Base-by-base conservation (phyloP, 345 rosid species). In the Eucalyptus urophylla region DNA sequence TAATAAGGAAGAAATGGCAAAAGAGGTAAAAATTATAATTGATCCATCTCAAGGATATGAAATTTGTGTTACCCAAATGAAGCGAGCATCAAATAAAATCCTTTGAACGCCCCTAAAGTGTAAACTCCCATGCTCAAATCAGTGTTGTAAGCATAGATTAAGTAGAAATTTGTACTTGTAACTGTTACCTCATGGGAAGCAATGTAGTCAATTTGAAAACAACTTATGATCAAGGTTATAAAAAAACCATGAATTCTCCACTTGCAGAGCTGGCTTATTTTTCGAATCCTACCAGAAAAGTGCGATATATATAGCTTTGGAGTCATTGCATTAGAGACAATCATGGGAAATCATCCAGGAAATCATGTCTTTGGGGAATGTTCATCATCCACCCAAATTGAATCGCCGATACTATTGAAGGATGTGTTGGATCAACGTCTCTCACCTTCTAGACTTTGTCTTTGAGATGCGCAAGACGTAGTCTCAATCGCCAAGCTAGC, bases 51-150 rank as follows among this genome's bases (percentile, higher is more conserved):
- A 16, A 33, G 80, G 2, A 31, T 72, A 33, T 69, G 37, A 17
- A 17, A 6, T 33, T 33, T 6, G 4, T 1, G 2, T 33, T 5
- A 72, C 81, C 25, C 33, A 72, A 5, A 5, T 17, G 81, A 72
- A 4, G 7, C 81, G 5, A 67, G 22, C 80, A 9, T 31, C 65
- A 25, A 58, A 58, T 14, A 56, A 56, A 56, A 56, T 58, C n/a
- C 17, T 62, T 6, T 2, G 5, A 62, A 13, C 1, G 0, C 29
- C 31, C 4, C 1, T 6, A 0, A 6, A 62, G 69, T 9, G 7
- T 62, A 13, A 6, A 62, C 33, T 6, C 16, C 5, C 3, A 13
- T 62, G 17, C 69, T 62, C 8, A 29, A 62, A 14, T 27, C 8
- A 6, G 1, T 13, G 17, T 6, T 15, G 53, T 50, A 50, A 49